Conservation (phyloP, 257 asterid species). For the Gynochthodes officinalis region DNA sequence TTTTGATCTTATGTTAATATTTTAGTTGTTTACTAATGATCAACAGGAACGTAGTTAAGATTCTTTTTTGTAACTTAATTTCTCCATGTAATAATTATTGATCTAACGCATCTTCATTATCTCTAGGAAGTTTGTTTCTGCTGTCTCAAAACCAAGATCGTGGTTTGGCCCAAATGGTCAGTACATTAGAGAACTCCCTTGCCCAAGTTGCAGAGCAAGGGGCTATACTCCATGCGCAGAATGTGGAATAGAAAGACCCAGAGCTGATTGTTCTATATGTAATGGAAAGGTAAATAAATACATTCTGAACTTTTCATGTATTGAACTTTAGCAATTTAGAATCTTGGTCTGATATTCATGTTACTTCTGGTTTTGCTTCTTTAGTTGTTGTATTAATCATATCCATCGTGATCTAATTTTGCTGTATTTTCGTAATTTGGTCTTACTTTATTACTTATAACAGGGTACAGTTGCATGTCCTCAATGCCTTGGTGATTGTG, state of each 20-base stretch:
- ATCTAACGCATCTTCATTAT: conserved; percentile 12
- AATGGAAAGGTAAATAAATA: conserved; percentile 66
- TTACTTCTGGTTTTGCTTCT: background rate
- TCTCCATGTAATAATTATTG: background rate
- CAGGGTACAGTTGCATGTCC: conserved; percentile 75
- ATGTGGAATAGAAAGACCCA: conserved; percentile 92
- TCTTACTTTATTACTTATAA: conserved; percentile 2
- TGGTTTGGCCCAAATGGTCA: conserved; percentile 99
- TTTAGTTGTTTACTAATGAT: background rate
- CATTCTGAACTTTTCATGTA: background rate
- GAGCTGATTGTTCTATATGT: conserved; percentile 72
- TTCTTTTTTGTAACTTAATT: background rate
- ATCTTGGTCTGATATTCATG: background rate
- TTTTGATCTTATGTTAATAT: background rate
- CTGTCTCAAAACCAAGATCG: conserved; percentile 62
- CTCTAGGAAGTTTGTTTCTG: conserved; percentile 58
- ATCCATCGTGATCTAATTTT: background rate
- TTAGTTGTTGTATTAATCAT: background rate
- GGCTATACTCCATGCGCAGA: conserved; percentile 85
- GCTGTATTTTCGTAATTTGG: background rate
- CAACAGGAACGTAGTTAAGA: background rate
- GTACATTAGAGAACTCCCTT: conserved; percentile 86
- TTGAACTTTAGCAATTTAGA: background rate
- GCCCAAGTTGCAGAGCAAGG: conserved; percentile 95
- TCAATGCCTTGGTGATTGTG: conserved; percentile 90